Base-by-base conservation (phyloP, 2,329 filamentous ascomycete genomes). In the Aspergillus sp. region DNA sequence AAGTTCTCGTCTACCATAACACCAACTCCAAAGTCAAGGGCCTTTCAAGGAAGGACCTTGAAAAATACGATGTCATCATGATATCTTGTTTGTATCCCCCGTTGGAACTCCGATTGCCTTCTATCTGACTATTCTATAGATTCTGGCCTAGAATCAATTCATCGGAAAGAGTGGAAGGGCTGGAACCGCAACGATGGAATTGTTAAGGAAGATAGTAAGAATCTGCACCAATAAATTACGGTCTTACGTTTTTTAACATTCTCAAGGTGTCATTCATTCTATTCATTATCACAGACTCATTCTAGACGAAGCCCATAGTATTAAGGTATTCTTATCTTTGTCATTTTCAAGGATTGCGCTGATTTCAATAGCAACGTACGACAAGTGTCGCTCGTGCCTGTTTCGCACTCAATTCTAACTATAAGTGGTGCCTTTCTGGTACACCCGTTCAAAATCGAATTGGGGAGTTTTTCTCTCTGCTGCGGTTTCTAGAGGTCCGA, bases 401-500 rank as follows among this genome's bases (percentile, higher is more conserved):
- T 73, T 98, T 98, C 71, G 92, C 93, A 1, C 80, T 99, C 42
- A 88, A 92, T 59, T 90, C 89, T 17, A 86, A 84, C 17, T 96
- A 95, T 76, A 96, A 96, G 67, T 98, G 95, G 91, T 99, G 95
- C 71, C 81, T 99, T 58, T 95, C 90, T 15, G 95, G 95, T 8
- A 99, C 95, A 1, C 95, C 95, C 0, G 86, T 99, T 1, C 95
- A 99, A 73, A 99, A 98, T 70, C 89, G 93, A 53, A 98, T 98
- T 64, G 93, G 95, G 68, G 93, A 98, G 73, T 96, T 97, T 74
- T 97, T 98, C 76, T 98, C 93, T 0, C 80, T 98, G 20, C 82
- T 99, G 56, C 89, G 95, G 2, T 99, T 99, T 74, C 83, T 99
- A 30, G 89, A 96, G 71, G 83, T 97, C 37, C 83, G 84, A 8